Percentiles rank a stretch among this genome's conserved stretches.
These are phyloP conservation scores for Kurtzmaniella quercitrusa DNA, from an alignment of 1,139 yeast genomes.

Conservation along the genomic window DNA sequence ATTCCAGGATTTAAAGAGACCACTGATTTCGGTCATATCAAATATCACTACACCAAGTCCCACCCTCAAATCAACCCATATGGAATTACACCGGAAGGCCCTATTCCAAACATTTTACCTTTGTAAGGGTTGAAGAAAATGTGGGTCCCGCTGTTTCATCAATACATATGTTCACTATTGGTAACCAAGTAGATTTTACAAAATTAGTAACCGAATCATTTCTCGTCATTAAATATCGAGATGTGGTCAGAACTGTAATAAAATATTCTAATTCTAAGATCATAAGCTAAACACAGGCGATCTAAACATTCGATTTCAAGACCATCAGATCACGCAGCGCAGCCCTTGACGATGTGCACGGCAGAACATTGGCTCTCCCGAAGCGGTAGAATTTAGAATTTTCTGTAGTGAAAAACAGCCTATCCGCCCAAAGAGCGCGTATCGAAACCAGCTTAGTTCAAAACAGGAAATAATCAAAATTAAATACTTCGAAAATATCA, in stretches of 20 bases:
- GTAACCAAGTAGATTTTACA: too few species aligned
- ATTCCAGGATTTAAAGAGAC: slow-evolving; percentile 71
- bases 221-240: too few species aligned
- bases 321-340: background rate
- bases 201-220: too few species aligned
- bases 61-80: slow-evolving; percentile 78
- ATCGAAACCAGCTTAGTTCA: background rate
- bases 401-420: background rate
- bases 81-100: slow-evolving; percentile 87
- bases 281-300: too few species aligned
- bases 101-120: slow-evolving; percentile 65
- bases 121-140: slow-evolving; percentile 11
- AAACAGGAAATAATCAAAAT: background rate
- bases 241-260: too few species aligned
- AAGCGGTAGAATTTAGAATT: background rate
- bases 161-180: background rate
- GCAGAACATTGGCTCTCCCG: background rate
- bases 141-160: background rate
- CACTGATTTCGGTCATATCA: slow-evolving; percentile 85
- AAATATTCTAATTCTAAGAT: too few species aligned
- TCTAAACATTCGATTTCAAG: background rate
- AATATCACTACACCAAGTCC: slow-evolving; percentile 81
- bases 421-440: background rate
- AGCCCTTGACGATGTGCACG: background rate
- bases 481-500: background rate